Evolutionary conservation across 2,329 filamentous ascomycete genomes (phyloP).

Genomic region (Sarocladiaceae sp.): DNA sequence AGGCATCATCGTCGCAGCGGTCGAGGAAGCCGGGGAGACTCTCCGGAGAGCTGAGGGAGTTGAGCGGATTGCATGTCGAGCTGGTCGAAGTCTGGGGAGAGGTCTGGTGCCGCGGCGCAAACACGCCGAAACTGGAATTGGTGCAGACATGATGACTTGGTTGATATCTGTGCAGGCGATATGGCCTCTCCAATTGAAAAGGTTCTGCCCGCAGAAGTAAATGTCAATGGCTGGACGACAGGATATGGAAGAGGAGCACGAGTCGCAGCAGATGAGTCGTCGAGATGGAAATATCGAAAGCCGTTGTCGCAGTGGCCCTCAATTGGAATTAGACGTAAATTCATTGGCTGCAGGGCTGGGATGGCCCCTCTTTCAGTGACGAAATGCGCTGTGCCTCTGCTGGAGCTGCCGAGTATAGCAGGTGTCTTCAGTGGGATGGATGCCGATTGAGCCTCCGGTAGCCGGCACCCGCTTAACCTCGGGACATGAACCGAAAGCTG

Average conservation of each 20-base stretch:
- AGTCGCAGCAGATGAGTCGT: constrained; percentile 11
- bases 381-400: constrained; percentile 2
- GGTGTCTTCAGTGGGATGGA: no score
- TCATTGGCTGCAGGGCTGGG: constrained; percentile 17
- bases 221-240: background rate
- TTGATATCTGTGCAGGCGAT: constrained; percentile 7
- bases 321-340: constrained; percentile 6
- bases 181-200: background rate
- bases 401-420: no score
- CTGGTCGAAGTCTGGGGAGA: constrained; percentile 6
- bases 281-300: constrained; percentile 8
- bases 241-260: constrained; percentile 20
- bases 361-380: constrained; percentile 4
- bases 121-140: constrained; percentile 33
- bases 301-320: constrained; percentile 10
- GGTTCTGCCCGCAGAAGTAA: background rate
- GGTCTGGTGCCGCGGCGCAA: constrained; percentile 27
- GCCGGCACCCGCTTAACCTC: background rate
- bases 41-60: background rate
- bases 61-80: constrained; percentile 4
- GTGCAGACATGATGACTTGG: constrained; percentile 27
- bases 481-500: background rate
- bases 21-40: constrained; percentile 10
- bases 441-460: constrained; percentile 9
- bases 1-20: constrained; percentile 16